These are phyloP conservation scores for Metarhizium rileyi DNA, from an alignment of 2,329 filamentous ascomycete genomes.

Conservation along the genomic window DNA sequence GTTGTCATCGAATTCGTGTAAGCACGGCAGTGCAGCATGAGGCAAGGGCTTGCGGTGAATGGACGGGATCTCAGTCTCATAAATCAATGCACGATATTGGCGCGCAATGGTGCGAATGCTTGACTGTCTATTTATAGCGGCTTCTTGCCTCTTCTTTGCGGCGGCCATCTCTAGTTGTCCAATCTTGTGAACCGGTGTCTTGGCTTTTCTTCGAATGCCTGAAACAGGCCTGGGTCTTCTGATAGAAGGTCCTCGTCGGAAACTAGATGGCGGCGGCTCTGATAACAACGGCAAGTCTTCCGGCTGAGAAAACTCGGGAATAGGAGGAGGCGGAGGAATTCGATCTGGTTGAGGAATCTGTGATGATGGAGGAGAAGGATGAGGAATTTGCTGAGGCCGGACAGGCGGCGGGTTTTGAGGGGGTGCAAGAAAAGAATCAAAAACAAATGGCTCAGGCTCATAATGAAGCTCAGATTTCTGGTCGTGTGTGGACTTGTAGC, in stretches of 20 bases:
- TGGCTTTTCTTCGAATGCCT: constrained; percentile 28
- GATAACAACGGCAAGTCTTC: not conserved
- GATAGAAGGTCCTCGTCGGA: constrained; percentile 4
- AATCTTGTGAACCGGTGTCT: constrained; percentile 40
- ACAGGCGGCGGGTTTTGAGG: not conserved
- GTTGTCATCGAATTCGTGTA: not conserved
- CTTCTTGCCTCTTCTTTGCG: constrained; percentile 11
- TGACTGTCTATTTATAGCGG: constrained; percentile 22
- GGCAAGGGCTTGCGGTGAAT: constrained; percentile 12
- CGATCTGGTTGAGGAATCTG: not conserved
- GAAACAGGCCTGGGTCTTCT: constrained; percentile 2
- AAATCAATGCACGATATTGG: constrained; percentile 38
- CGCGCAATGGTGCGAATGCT: constrained; percentile 41
- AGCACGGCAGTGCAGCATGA: not conserved
- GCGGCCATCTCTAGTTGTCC: constrained; percentile 35
- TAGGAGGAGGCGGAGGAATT: not conserved
- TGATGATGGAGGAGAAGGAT: not conserved
- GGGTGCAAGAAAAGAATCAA: not conserved
- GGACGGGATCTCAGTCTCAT: constrained; percentile 21
- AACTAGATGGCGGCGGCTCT: not conserved
- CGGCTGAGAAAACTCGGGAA: not conserved
- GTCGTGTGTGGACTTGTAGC: not conserved
- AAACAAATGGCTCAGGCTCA: not conserved
- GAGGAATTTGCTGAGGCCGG: not conserved
- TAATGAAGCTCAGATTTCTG: not conserved